Evolutionary conservation across 1,284 basidiomycete species (phyloP), one percentile per base, ranked within the genome.

Genomic region (Microbotryomycetes sp.): DNA sequence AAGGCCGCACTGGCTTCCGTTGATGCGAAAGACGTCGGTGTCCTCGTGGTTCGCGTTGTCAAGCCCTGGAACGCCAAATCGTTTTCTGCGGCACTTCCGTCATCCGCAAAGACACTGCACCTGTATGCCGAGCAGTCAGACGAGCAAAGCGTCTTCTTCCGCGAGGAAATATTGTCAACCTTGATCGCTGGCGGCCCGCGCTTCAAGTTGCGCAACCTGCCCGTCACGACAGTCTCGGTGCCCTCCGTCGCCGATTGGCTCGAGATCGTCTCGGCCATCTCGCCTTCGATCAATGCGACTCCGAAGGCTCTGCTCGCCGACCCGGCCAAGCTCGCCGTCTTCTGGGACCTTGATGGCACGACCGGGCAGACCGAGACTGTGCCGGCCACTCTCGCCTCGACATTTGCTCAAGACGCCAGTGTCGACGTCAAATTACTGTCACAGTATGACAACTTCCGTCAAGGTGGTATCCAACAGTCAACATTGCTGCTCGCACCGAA

Each of bases 1-100:
- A 66, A 66, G 56, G 69, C 68, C 13, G 69, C 69, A 9, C 15
- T 71, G 21, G 65, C 68, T 11, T 55, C 58, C 13, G 59, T 64
- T 54, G 47, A 59, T 41, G 54, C 56, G 16, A 46, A 53, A 30
- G 56, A 67, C 23, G 83, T 86, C 15, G 81, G 83, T 61, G 69
- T 77, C 18, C 73, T 85, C 50, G 51, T 82, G 50, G 85, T 91
- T 54, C 84, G 87, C 65, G 83, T 88, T 28, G 79, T 89, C 49
- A 82, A 87, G 54, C 86, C 89, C 30, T 88, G 89, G 89, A 78
- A 83, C 68, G 81, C 85, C 69, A 76, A 79, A 27, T 78, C 81
- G 18, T 78, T 91, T 64, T 80, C 79, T 60, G 74, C 73, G 9
- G 74, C 80, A 28, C 73, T 91, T 46, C 89, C 88, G 4, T 59